phyloP scores from a whole-genome alignment of 1,284 basidiomycete genomes.

The Phellopilus nigrolimitatus region DNA sequence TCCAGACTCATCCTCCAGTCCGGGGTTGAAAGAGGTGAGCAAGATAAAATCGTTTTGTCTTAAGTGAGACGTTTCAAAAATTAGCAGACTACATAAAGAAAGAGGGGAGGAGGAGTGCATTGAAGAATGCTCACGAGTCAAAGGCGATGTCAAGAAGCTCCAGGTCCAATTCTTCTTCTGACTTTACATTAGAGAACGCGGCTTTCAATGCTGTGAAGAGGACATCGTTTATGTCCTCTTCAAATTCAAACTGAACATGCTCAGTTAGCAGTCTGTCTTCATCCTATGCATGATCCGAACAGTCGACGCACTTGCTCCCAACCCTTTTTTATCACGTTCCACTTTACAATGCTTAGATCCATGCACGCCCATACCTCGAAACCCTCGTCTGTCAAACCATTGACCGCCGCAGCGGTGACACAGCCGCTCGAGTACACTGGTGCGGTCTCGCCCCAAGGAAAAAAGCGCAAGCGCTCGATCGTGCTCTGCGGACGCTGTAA shows the following conservation, averaged over 20 bases:
- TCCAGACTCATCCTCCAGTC: conserved; percentile 42
- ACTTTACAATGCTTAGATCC: conserved; percentile 18
- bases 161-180: conserved; percentile 12
- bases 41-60: conserved; percentile 39
- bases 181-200: conserved; percentile 6
- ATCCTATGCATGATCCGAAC: neutral
- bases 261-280: neutral
- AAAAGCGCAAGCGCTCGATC: conserved; percentile 4
- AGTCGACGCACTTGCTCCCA: conserved; percentile 19
- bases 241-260: conserved; percentile 12
- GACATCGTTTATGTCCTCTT: conserved; percentile 8
- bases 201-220: neutral
- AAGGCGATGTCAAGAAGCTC: conserved; percentile 21
- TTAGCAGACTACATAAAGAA: neutral
- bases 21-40: conserved; percentile 59
- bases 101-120: neutral
- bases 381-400: conserved; percentile 6
- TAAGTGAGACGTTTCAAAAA: neutral
- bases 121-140: conserved; percentile 8
- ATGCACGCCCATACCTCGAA: conserved; percentile 22
- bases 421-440: conserved; percentile 13
- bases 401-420: conserved; percentile 7
- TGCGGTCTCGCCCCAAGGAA: conserved; percentile 6
- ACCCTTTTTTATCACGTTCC: conserved; percentile 21
- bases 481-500: conserved; percentile 43